Percentiles rank a stretch among this genome's conserved stretches.
Conservation (phyloP, 108 stramenopile genomes). For the Mayamaea pseudoterrestris region DNA sequence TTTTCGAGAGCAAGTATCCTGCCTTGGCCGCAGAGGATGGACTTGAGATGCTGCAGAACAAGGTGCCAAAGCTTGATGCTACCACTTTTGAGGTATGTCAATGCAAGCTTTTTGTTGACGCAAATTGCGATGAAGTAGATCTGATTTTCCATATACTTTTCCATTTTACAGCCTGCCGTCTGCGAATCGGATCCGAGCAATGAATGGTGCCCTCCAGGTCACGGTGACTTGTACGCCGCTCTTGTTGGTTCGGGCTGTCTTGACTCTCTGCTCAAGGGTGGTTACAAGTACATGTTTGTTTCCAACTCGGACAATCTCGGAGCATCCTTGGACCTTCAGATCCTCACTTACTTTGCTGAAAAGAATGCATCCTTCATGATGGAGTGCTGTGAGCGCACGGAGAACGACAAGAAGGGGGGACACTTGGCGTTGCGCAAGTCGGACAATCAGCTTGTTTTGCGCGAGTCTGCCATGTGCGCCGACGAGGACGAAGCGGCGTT, state of each 20-base stretch:
- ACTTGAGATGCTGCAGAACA: constrained; percentile 98
- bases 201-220: constrained; percentile 99
- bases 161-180: constrained; percentile 48
- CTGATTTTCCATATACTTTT: constrained; percentile 1
- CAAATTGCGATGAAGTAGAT: not conserved
- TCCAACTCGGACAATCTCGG: constrained; percentile 99
- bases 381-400: constrained; percentile 95
- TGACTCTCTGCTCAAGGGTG: constrained; percentile 81
- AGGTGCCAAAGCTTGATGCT: constrained; percentile 96
- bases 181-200: constrained; percentile 69
- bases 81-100: constrained; percentile 63
- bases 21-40: constrained; percentile 82
- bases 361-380: constrained; percentile 93
- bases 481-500: constrained; percentile 91
- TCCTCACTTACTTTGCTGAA: constrained; percentile 89
- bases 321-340: constrained; percentile 90
- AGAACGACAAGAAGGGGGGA: constrained; percentile 98
- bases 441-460: constrained; percentile 88
- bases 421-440: constrained; percentile 88
- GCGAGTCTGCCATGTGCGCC: constrained; percentile 97
- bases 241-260: constrained; percentile 92
- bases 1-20: constrained; percentile 81
- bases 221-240: constrained; percentile 99
- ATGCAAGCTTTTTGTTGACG: too few species aligned
- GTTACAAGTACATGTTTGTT: constrained; percentile 99